A percentile compares a stretch with the other conserved stretches of the same genome.
phyloP scores from a whole-genome alignment of 2,329 filamentous ascomycete species.

The Simplicillium aogashimaense region DNA sequence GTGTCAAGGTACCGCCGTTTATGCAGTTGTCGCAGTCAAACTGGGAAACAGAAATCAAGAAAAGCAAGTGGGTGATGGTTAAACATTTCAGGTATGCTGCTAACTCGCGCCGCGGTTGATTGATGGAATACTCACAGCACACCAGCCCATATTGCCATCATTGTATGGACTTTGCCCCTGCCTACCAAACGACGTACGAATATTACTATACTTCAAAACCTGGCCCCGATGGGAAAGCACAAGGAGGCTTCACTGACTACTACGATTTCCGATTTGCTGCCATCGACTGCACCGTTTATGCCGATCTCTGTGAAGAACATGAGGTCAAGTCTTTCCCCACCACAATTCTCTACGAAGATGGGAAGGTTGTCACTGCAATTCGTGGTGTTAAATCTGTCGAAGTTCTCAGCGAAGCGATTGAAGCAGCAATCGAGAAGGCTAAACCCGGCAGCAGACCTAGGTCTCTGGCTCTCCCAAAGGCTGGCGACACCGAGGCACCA shows the following conservation, averaged over 20 bases:
- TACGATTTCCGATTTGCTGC: constrained; percentile 85
- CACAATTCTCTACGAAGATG: constrained; percentile 72
- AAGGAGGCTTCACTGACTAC: constrained; percentile 61
- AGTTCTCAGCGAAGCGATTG: constrained; percentile 59
- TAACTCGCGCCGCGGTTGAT: too few species aligned
- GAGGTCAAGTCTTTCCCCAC: constrained; percentile 64
- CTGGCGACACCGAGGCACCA: constrained; percentile 47
- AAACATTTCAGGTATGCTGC: constrained; percentile 57
- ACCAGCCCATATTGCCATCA: constrained; percentile 54
- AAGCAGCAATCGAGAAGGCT: constrained; percentile 65
- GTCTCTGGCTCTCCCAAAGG: constrained; percentile 57
- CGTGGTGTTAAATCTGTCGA: constrained; percentile 59
- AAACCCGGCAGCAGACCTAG: constrained; percentile 72
- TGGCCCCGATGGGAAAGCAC: constrained; percentile 40
- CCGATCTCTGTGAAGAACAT: constrained; percentile 64
- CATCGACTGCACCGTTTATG: constrained; percentile 77
- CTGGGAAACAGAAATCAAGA: constrained; percentile 45
- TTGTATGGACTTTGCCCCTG: constrained; percentile 71
- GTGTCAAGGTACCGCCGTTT: constrained; percentile 55
- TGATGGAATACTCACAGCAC: too few species aligned
- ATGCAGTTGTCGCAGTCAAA: constrained; percentile 48
- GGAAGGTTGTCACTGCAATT: constrained; percentile 53
- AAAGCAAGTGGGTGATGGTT: constrained; percentile 41
- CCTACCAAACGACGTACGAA: constrained; percentile 88
- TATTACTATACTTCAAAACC: constrained; percentile 85